Base-by-base conservation (phyloP, 768 basidiomycete genomes). In the Hemileccinum impolitum region DNA sequence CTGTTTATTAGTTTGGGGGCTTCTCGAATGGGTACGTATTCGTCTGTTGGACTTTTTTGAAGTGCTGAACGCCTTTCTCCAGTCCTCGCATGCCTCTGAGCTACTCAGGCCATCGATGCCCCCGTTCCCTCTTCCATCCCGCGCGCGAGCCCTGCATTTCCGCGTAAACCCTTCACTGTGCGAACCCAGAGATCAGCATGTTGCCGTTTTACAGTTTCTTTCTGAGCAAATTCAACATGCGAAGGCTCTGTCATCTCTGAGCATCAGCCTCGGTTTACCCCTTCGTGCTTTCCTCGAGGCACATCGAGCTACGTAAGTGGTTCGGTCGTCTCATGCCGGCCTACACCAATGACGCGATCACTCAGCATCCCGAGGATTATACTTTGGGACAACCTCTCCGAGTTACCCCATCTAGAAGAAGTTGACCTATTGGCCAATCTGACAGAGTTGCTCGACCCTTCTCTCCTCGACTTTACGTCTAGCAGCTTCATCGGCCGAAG, bases 401-500 rank as follows among this genome's bases (percentile, higher is more conserved):
- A 32, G 28, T 38, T 15, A 30, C 40, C 48, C 17, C 17, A 35
- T 26, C 28, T 31, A 19, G 19, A 34, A 15, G 52, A 48, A 45
- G 28, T 38, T 12, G 51, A 61, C 12, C 14, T n/a, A 19, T 17
- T 52, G n/a, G 45, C 45, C 32, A 68, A 63, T 53, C 15, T 63
- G 10, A 64, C 57, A 15, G 53, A 54, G 11, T 35, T 43, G 19
- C 47, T 65, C 6, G 53, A 58, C 6, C 18, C 51, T 15, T 48
- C 52, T 46, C 32, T 67, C 13, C 44, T 67, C 3, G 62, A 67
- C 25, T 57, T 67, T n/a, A 53, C 55, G 1, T 18, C 57, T 6
- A 36, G 55, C 2, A 55, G 65, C 39, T 67, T 67, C 38, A 46
- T 67, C 19, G 66, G 67, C 14, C 59, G 58, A 62, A 67, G 52